A percentile compares a stretch with the other conserved stretches of the same genome.
Evolutionary conservation across 768 basidiomycete genomes (phyloP).

Genomic region (Trametes cingulata): DNA sequence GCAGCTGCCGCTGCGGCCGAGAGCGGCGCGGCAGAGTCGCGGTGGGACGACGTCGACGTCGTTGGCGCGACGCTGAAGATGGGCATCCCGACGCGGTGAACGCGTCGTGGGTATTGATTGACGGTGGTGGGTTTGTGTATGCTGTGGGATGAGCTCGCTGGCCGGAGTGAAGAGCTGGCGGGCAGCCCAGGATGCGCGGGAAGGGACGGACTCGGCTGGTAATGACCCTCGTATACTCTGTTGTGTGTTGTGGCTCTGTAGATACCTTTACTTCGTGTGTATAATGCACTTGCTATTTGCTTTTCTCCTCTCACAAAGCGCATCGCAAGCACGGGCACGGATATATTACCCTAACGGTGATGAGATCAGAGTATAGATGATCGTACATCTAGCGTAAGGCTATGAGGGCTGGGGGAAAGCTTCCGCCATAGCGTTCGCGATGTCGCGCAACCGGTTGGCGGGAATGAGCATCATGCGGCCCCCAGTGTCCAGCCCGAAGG

Average conservation of each 20-base stretch:
- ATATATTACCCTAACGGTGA: no score
- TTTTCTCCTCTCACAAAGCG: conserved; percentile 3
- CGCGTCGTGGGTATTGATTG: background rate
- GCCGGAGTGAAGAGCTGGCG: no score
- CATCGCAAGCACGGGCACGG: no score
- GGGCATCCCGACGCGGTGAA: conserved; percentile 50
- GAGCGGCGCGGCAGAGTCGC: conserved; percentile 37
- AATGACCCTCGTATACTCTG: conserved; percentile 6
- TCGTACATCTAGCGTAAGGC: no score
- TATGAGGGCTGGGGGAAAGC: conserved; percentile 29
- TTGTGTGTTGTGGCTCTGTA: conserved; percentile 18
- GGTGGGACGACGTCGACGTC: conserved; percentile 89
- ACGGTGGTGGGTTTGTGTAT: background rate
- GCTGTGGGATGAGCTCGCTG: background rate
- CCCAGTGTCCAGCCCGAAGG: conserved; percentile 71
- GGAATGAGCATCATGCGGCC: conserved; percentile 68
- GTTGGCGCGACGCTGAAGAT: conserved; percentile 89
- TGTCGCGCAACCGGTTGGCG: conserved; percentile 38
- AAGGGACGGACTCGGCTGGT: conserved; percentile 8
- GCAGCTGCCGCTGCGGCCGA: conserved; percentile 45
- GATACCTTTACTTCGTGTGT: conserved; percentile 22
- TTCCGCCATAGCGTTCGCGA: conserved; percentile 38
- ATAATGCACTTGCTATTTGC: conserved; percentile 19
- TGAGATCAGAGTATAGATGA: background rate
- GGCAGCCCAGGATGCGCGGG: no score